Evolutionary conservation across 495 filamentous ascomycete species (phyloP).

Genomic region (Zalerion maritima): DNA sequence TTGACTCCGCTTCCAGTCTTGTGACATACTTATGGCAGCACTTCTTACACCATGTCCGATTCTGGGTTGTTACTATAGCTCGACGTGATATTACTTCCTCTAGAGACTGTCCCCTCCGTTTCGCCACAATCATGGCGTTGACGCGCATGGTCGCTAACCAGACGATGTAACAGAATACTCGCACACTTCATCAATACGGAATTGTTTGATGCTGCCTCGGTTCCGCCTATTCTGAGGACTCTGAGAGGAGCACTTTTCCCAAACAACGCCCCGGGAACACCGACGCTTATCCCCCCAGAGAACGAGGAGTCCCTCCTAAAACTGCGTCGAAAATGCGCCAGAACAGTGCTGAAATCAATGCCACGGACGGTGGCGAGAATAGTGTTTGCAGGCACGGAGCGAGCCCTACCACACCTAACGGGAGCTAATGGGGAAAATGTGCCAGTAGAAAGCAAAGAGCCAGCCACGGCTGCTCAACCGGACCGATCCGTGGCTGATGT

Average conservation of each 20-base stretch:
- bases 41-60: slow-evolving; percentile 11
- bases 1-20: slow-evolving; percentile 10
- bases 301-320: slow-evolving; percentile 30
- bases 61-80: slow-evolving; percentile 8
- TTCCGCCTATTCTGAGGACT: slow-evolving; percentile 59
- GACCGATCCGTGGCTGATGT: no score
- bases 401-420: no score
- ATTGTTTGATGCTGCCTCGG: slow-evolving; percentile 42
- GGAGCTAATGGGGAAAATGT: no score
- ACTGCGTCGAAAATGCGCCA: slow-evolving; percentile 38
- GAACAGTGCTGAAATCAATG: slow-evolving; percentile 33
- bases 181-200: background rate
- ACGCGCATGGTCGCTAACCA: slow-evolving; percentile 5
- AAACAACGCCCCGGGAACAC: slow-evolving; percentile 44
- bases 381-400: no score
- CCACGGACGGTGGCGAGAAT: slow-evolving; percentile 31
- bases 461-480: no score
- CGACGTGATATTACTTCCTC: slow-evolving; percentile 11
- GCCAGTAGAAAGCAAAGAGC: no score
- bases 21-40: slow-evolving; percentile 9
- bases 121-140: slow-evolving; percentile 8
- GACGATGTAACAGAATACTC: slow-evolving; percentile 3
- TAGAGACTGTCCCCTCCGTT: slow-evolving; percentile 8
- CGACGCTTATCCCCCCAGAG: slow-evolving; percentile 30
- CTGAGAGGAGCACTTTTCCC: slow-evolving; percentile 66